Evolutionary conservation across 192 early-diverging fungal genomes (phyloP).

Genomic region (Podochytrium sp.): DNA sequence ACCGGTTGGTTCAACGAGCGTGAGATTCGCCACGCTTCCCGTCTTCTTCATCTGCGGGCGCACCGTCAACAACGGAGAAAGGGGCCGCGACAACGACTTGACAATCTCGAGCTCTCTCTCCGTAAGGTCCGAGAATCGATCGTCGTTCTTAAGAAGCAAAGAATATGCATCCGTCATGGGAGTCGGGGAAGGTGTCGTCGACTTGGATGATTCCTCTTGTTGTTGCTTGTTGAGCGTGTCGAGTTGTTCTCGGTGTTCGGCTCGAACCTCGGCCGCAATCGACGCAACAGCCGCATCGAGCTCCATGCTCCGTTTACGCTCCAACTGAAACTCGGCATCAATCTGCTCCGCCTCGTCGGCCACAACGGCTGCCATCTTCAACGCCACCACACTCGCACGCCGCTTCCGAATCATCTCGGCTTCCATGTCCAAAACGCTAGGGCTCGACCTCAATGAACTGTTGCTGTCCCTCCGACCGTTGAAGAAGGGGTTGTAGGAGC

Average conservation of each 20-base stretch:
- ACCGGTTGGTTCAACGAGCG: neutral
- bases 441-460: neutral
- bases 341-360: slow-evolving; percentile 21
- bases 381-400: slow-evolving; percentile 5
- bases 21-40: neutral
- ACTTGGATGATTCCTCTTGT: too few species aligned
- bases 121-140: neutral
- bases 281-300: neutral
- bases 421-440: slow-evolving; percentile 14
- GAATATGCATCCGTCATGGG: neutral
- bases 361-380: slow-evolving; percentile 11
- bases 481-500: too few species aligned
- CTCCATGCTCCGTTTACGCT: neutral
- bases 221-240: neutral
- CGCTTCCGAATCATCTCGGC: neutral
- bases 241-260: neutral
- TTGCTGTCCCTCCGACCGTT: neutral
- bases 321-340: slow-evolving; percentile 15
- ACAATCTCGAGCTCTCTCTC: neutral
- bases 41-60: neutral
- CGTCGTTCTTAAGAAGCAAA: neutral
- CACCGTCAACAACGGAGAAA: neutral
- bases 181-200: neutral
- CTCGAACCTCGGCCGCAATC: neutral
- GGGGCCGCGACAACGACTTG: neutral